Evolutionary conservation across 768 basidiomycete species (phyloP), one percentile per base, ranked within the genome.

Genomic region (Harrya chromipes): DNA sequence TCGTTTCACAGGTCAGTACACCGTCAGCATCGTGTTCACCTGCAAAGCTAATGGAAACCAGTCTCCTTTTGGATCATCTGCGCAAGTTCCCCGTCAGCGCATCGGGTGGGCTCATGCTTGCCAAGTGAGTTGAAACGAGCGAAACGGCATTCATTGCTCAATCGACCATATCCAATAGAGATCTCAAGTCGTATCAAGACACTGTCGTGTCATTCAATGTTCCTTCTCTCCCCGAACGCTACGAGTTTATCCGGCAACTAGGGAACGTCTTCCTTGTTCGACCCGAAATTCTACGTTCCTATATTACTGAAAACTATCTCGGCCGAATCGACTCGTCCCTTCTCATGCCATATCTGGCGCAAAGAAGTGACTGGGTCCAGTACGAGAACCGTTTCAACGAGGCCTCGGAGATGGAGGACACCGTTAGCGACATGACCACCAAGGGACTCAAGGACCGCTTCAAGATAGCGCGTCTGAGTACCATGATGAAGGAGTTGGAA

Each of bases 211-310:
- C 79, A n/a, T 97, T 95, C 71, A 77, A 78, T 26, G 84, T 97
- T 37, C 82, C 90, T 11, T 77, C 88, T 7, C 76, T 99, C 8
- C 82, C 86, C 56, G 94, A 98, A 66, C 92, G 95, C 20, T 99
- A 95, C 72, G 97, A 98, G 65, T 97, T 98, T 73, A 85, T 98
- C 54, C 87, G 94, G 35, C 94, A 98, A 68, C 83, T 99, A 5
- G 97, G 95, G 57, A 95, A 98, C 62, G 80, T 94, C 55, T 99
- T 97, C 78, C 87, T 98, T 55, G 90, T 99, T 42, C 90, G 87
- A 46, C 94, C 95, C 7, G 94, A 97, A 55, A 90, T 94, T 50
- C 79, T 99, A 56, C 90, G 88, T 58, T 90, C 94, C 4, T 98
- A 97, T 72, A 93, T 98, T 67, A 90, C 87, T 10, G 94, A 97